Percentiles rank a stretch among this genome's conserved stretches.
Conservation (phyloP, 2,329 filamentous ascomycete genomes). For the Xylariomycetidae sp. region DNA sequence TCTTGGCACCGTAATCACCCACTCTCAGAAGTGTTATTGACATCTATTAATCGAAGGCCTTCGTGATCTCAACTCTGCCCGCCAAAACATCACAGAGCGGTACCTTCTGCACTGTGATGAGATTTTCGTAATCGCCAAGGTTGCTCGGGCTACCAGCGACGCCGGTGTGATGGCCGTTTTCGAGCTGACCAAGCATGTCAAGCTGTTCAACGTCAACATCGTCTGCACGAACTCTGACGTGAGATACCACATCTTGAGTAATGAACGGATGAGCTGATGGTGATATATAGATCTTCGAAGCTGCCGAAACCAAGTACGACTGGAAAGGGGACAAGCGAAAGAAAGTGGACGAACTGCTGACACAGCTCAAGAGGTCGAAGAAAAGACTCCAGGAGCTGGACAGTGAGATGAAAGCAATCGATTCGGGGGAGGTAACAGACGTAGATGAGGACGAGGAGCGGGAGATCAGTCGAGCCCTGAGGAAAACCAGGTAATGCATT, state of each 20-base stretch:
- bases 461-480: too few species aligned
- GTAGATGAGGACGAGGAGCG: too few species aligned
- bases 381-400: too few species aligned
- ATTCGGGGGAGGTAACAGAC: too few species aligned
- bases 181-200: slow-evolving; percentile 32
- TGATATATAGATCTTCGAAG: slow-evolving; percentile 24
- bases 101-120: slow-evolving; percentile 42
- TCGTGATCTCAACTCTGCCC: slow-evolving; percentile 41
- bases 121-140: slow-evolving; percentile 40
- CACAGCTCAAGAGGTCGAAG: too few species aligned
- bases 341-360: too few species aligned
- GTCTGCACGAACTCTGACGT: slow-evolving; percentile 40
- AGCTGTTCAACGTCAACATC: slow-evolving; percentile 36
- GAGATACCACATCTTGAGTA: slow-evolving; percentile 4
- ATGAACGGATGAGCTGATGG: background rate
- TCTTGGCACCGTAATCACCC: background rate
- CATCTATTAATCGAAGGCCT: slow-evolving; percentile 28
- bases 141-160: slow-evolving; percentile 37
- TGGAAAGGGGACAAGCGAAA: slow-evolving; percentile 28
- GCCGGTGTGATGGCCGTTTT: slow-evolving; percentile 36
- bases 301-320: slow-evolving; percentile 28
- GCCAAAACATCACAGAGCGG: slow-evolving; percentile 38
- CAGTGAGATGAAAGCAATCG: too few species aligned
- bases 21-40: background rate
- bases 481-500: too few species aligned